These are phyloP conservation scores for Phaseolus lunatus DNA, from an alignment of 306 rosid species.

Conservation along the genomic window DNA sequence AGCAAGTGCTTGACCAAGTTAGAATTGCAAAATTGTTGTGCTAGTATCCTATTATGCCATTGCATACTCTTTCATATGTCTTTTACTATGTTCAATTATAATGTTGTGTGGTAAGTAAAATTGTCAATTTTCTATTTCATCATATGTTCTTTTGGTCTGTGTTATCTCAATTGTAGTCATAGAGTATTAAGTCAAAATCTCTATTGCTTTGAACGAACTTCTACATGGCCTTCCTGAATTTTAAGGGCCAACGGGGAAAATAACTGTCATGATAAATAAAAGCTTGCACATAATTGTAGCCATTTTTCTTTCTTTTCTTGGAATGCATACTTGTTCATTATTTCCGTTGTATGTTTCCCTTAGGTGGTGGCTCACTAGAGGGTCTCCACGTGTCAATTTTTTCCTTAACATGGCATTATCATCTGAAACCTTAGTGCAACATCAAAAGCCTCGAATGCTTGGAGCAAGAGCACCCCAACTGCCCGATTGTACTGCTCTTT, in stretches of 20 bases:
- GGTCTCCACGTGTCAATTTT: conserved; percentile 6
- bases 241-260: conserved; percentile 24
- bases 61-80: background rate
- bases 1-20: background rate
- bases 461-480: background rate
- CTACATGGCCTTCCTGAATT: conserved; percentile 40
- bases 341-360: background rate
- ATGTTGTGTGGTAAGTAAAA: background rate
- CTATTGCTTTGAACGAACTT: no score
- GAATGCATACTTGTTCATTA: background rate
- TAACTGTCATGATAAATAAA: background rate
- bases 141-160: conserved; percentile 33
- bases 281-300: background rate
- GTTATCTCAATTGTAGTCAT: conserved; percentile 22
- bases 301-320: background rate
- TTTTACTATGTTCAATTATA: conserved; percentile 7
- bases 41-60: no score
- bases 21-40: background rate
- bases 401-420: background rate
- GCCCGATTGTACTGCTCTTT: background rate
- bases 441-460: background rate
- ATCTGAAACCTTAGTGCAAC: background rate
- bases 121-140: conserved; percentile 33
- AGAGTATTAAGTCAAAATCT: background rate
- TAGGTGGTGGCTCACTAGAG: background rate